Evolutionary conservation across 805 yeast genomes (phyloP).

Genomic region (Myxozyma geophila): DNA sequence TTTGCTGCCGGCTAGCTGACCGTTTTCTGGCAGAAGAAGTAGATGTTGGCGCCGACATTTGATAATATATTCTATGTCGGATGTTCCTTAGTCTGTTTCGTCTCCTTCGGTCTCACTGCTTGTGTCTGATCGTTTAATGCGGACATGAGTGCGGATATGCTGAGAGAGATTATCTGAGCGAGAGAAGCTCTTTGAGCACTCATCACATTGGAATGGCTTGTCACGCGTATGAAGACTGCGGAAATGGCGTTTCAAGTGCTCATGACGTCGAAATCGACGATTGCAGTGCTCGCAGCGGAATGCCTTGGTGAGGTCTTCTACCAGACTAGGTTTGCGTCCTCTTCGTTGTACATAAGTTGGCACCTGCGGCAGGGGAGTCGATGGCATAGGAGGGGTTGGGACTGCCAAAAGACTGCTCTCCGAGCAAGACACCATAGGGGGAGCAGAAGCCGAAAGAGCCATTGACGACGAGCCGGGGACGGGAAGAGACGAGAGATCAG

Average conservation of each 20-base stretch:
- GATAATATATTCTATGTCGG: background rate
- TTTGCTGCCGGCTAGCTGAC: too few species aligned
- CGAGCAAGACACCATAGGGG: background rate
- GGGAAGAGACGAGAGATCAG: slow-evolving; percentile 7
- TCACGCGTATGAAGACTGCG: slow-evolving; percentile 74
- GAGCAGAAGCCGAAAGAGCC: slow-evolving; percentile 6
- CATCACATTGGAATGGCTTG: slow-evolving; percentile 44
- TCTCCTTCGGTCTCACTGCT: slow-evolving; percentile 4
- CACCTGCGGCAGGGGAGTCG: slow-evolving; percentile 1
- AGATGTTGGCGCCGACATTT: background rate
- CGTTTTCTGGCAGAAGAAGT: background rate
- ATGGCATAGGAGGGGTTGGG: slow-evolving; percentile 1
- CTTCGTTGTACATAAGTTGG: slow-evolving; percentile 29
- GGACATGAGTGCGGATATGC: slow-evolving; percentile 43
- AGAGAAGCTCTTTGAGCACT: slow-evolving; percentile 44
- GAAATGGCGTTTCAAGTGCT: slow-evolving; percentile 58
- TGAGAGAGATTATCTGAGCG: slow-evolving; percentile 46
- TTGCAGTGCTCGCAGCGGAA: slow-evolving; percentile 46
- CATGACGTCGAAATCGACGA: slow-evolving; percentile 49
- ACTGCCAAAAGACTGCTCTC: background rate
- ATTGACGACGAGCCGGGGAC: slow-evolving; percentile 6
- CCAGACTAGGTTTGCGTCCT: slow-evolving; percentile 32
- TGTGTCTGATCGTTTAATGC: slow-evolving; percentile 2
- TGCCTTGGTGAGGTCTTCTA: slow-evolving; percentile 41
- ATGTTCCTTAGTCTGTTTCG: background rate